A percentile compares a stretch with the other conserved stretches of the same genome.
These are phyloP conservation scores for Pterocarpus santalinus DNA, from an alignment of 306 rosid species.

Conservation along the genomic window DNA sequence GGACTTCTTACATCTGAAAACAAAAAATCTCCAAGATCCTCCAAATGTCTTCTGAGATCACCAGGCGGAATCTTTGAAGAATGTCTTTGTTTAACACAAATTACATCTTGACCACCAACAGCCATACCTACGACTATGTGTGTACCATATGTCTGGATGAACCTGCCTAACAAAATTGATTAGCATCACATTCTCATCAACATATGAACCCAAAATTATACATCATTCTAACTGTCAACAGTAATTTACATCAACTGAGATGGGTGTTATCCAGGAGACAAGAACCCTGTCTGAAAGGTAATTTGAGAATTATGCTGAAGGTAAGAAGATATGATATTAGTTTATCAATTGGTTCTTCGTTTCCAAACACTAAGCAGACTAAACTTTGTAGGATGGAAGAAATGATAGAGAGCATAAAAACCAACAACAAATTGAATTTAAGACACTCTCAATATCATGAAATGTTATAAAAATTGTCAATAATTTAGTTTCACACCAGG, in stretches of 20 bases:
- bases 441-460: background rate
- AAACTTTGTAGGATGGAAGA: conserved; percentile 11
- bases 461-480: conserved; percentile 1
- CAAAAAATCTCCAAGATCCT: conserved; percentile 93
- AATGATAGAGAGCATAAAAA: conserved; percentile 32
- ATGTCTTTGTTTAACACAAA: conserved; percentile 84
- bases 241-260: conserved; percentile 17
- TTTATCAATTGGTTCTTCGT: conserved; percentile 20
- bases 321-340: conserved; percentile 15
- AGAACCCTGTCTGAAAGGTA: conserved; percentile 18
- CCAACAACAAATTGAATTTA: conserved; percentile 4
- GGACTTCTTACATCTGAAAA: conserved; percentile 92
- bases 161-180: conserved; percentile 82
- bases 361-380: conserved; percentile 24
- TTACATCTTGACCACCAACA: conserved; percentile 94
- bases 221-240: conserved; percentile 34
- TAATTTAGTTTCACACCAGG: background rate
- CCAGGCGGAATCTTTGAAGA: conserved; percentile 83
- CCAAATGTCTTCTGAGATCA: conserved; percentile 82
- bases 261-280: background rate
- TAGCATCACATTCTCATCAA: conserved; percentile 52
- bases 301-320: conserved; percentile 1
- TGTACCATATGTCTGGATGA: conserved; percentile 86
- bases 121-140: conserved; percentile 94
- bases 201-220: conserved; percentile 43